Evolutionary conservation across 495 filamentous ascomycete genomes (phyloP).

Genomic region (Pseudomonodictys pantanalensis): DNA sequence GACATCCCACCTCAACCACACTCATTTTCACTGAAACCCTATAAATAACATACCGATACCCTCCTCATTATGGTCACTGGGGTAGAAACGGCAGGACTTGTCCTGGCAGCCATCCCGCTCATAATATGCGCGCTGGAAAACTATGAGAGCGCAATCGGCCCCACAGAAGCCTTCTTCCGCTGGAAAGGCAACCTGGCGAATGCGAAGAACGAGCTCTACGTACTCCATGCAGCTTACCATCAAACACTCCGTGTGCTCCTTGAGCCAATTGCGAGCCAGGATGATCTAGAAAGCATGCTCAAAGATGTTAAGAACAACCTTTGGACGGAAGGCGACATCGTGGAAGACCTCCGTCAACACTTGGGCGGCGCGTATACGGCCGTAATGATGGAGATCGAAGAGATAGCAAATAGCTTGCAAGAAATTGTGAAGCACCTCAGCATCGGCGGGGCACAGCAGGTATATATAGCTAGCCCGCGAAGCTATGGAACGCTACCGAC

Average conservation of each 20-base stretch:
- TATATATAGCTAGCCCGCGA: background rate
- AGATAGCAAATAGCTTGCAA: background rate
- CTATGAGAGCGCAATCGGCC: slow-evolving; percentile 37
- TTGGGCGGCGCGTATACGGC: background rate
- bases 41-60: background rate
- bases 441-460: background rate
- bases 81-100: slow-evolving; percentile 42
- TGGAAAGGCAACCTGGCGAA: slow-evolving; percentile 7
- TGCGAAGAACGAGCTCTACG: background rate
- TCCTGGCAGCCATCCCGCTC: slow-evolving; percentile 46
- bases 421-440: background rate
- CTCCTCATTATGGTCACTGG: slow-evolving; percentile 5
- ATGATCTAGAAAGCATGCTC: background rate
- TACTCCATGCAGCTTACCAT: background rate
- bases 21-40: background rate
- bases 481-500: too few species aligned
- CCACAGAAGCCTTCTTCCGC: background rate
- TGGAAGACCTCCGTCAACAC: background rate
- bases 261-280: background rate
- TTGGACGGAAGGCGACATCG: background rate
- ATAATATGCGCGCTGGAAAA: slow-evolving; percentile 43
- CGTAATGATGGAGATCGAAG: background rate
- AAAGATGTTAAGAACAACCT: background rate
- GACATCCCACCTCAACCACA: background rate
- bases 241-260: background rate